These are phyloP conservation scores for Lachancea mirantina DNA, from an alignment of 805 yeast genomes.

Conservation along the genomic window DNA sequence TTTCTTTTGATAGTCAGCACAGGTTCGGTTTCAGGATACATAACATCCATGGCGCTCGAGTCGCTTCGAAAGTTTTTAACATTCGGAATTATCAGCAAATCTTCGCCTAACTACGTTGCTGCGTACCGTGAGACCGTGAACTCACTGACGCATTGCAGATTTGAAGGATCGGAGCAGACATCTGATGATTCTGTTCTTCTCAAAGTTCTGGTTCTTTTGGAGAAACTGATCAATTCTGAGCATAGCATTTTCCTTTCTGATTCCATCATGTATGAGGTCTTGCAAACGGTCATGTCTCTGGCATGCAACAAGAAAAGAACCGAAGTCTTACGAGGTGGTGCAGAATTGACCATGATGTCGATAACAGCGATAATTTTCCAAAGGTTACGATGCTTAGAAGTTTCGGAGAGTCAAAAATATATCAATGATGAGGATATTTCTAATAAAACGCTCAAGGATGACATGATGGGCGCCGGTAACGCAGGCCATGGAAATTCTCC, in stretches of 20 bases:
- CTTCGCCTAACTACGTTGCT: slow-evolving; percentile 57
- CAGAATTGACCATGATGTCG: slow-evolving; percentile 70
- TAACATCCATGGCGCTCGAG: slow-evolving; percentile 73
- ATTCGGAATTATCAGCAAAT: slow-evolving; percentile 54
- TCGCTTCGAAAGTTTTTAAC: slow-evolving; percentile 68
- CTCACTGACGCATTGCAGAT: slow-evolving; percentile 86
- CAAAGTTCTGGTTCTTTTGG: slow-evolving; percentile 71
- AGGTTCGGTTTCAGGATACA: slow-evolving; percentile 75
- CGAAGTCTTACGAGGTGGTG: slow-evolving; percentile 81
- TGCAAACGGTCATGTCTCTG: slow-evolving; percentile 84
- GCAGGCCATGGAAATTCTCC: not conserved
- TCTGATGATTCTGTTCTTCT: slow-evolving; percentile 87
- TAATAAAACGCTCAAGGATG: slow-evolving; percentile 48
- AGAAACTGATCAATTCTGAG: slow-evolving; percentile 55
- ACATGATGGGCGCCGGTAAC: slow-evolving; percentile 36
- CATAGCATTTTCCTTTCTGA: slow-evolving; percentile 65
- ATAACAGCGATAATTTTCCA: slow-evolving; percentile 65
- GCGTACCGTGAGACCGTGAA: slow-evolving; percentile 37
- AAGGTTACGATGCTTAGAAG: slow-evolving; percentile 50
- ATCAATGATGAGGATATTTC: slow-evolving; percentile 43
- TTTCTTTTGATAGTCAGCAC: slow-evolving; percentile 77
- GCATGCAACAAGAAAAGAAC: slow-evolving; percentile 90
- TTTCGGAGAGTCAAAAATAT: slow-evolving; percentile 33
- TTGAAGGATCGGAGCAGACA: slow-evolving; percentile 89
- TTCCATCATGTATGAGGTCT: slow-evolving; percentile 77